A percentile compares a stretch with the other conserved stretches of the same genome.
Evolutionary conservation across 257 asterid genomes (phyloP).

Genomic region (Solanum pimpinellifolium): DNA sequence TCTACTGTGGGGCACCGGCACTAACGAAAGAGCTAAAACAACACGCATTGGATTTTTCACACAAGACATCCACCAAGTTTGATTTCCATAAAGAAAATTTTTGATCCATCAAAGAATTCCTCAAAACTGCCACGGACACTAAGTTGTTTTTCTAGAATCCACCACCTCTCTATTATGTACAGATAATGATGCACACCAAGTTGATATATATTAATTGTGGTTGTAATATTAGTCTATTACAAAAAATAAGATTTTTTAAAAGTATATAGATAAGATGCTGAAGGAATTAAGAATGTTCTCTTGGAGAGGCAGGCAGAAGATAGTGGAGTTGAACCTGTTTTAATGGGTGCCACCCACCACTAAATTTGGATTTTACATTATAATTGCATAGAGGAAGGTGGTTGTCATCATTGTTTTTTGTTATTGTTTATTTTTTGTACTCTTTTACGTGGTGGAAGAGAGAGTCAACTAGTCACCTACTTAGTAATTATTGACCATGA

Average conservation of each 20-base stretch:
- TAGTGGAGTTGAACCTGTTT: conserved; percentile 7
- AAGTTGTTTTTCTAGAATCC: background rate
- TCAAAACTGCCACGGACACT: background rate
- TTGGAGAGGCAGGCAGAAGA: background rate
- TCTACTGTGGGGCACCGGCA: conserved; percentile 91
- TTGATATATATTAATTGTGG: background rate
- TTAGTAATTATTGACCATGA: background rate
- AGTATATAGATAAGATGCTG: background rate
- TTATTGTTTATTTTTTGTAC: background rate
- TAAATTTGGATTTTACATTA: background rate
- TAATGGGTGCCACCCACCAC: background rate
- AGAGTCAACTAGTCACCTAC: background rate
- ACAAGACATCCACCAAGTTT: conserved; percentile 63
- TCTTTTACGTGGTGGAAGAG: background rate
- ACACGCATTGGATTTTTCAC: conserved; percentile 64
- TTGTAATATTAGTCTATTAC: background rate
- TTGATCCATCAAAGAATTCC: conserved; percentile 13
- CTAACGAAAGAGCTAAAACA: conserved; percentile 50
- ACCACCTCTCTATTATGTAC: background rate
- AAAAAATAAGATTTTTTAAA: background rate
- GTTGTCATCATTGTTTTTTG: background rate
- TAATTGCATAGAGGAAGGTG: background rate
- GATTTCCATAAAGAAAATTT: conserved; percentile 89
- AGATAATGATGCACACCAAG: background rate
- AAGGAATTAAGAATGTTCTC: background rate